phyloP scores from a whole-genome alignment of 1,284 basidiomycete genomes.

The Volvariella surrecta region DNA sequence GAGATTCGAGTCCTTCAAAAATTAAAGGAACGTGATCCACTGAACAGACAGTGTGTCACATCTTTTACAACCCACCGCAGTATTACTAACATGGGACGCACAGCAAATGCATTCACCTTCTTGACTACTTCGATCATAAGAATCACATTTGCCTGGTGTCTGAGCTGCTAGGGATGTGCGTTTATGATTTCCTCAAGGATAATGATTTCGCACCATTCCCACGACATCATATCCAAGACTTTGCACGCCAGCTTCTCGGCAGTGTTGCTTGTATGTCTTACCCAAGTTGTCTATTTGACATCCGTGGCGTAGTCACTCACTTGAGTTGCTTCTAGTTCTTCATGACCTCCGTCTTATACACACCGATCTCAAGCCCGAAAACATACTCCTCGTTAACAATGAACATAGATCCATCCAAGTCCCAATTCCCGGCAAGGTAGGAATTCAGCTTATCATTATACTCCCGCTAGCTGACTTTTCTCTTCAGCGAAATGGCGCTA shows the following conservation, averaged over 20 bases:
- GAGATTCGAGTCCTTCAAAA: conserved; percentile 94
- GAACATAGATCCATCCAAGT: conserved; percentile 57
- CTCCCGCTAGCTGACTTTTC: conserved; percentile 11
- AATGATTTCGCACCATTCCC: conserved; percentile 97
- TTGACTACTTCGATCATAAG: conserved; percentile 93
- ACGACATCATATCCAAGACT: conserved; percentile 91
- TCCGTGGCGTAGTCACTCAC: conserved; percentile 10
- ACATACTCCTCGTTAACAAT: conserved; percentile 91
- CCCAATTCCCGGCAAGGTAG: conserved; percentile 50
- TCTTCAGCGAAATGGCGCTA: conserved; percentile 47
- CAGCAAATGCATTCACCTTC: conserved; percentile 97
- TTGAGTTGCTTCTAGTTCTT: conserved; percentile 51
- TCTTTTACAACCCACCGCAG: conserved; percentile 7
- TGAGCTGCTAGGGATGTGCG: conserved; percentile 93
- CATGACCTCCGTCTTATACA: conserved; percentile 91
- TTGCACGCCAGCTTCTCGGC: conserved; percentile 86
- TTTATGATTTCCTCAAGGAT: conserved; percentile 98
- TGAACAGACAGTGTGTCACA: conserved; percentile 75
- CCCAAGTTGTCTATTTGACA: conserved; percentile 1
- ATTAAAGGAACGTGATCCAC: conserved; percentile 85
- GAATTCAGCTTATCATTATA: conserved; percentile 10
- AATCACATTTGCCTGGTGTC: conserved; percentile 99
- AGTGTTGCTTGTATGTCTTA: conserved; percentile 85
- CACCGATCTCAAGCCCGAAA: conserved; percentile 98
- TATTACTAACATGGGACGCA: conserved; percentile 10